Evolutionary conservation across 1,284 basidiomycete genomes (phyloP), one percentile per base, ranked within the genome.

Genomic region (Fistulinella staudtii): DNA sequence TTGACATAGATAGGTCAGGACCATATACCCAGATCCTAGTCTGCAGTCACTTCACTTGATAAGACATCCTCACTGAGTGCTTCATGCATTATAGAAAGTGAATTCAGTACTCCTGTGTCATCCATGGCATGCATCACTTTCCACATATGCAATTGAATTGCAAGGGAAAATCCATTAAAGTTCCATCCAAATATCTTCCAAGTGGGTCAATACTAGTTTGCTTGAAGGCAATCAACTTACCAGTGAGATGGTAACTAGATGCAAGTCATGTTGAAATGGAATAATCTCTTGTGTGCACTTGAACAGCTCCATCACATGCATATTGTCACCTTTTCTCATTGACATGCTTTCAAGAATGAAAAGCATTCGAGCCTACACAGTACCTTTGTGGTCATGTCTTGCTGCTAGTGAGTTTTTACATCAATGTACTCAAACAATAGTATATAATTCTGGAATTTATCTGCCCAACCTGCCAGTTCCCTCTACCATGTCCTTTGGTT

Each of bases 381-480:
- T 1, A 28, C 14, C 7, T 25, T 25, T n/a, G n/a, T n/a, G n/a
- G n/a, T n/a, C n/a, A n/a, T n/a, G n/a, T n/a, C n/a, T n/a, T n/a
- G n/a, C n/a, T n/a, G n/a, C n/a, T n/a, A n/a, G n/a, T n/a, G n/a
- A n/a, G n/a, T n/a, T n/a, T n/a, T n/a, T n/a, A n/a, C n/a, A n/a
- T n/a, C n/a, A n/a, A n/a, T n/a, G n/a, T n/a, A n/a, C n/a, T n/a
- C n/a, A n/a, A n/a, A n/a, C n/a, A n/a, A n/a, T n/a, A n/a, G n/a
- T n/a, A n/a, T n/a, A n/a, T n/a, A n/a, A n/a, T 76, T 71, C 54
- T 89, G 79, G 65, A 96, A 83, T 55, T 91, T 92, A 62, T 92
- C 85, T 24, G 81, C 75, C 41, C 77, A 73, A 34, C 63, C 72
- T 13, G 81, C 80, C 23, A 86, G 68, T 58, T 93, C 88, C 63